These are phyloP conservation scores for Bryoerythrophyllum caledonicum DNA, from an alignment of 225 moss, liverwort and hornwort genomes.

Conservation along the genomic window DNA sequence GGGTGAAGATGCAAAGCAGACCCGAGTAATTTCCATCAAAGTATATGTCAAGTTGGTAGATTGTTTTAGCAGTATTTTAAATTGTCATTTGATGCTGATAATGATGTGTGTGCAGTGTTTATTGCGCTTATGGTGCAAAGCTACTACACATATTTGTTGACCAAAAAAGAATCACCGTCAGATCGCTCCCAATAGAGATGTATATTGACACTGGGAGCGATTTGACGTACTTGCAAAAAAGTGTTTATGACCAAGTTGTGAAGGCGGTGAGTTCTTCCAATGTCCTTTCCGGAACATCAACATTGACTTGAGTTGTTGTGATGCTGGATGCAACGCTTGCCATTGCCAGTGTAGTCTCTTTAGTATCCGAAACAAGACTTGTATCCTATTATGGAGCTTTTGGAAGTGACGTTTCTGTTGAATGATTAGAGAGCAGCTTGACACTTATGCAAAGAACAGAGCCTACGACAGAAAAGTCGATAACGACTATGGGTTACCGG, in stretches of 20 bases:
- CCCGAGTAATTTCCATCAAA: background rate
- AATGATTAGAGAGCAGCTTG: conserved; percentile 45
- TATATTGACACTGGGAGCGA: conserved; percentile 32
- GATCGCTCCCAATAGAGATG: background rate
- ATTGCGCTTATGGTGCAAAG: conserved; percentile 21
- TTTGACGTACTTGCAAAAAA: conserved; percentile 6
- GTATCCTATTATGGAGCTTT: background rate
- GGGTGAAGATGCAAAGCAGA: conserved; percentile 18
- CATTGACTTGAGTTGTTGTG: background rate
- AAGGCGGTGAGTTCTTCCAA: conserved; percentile 33
- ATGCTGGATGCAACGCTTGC: background rate
- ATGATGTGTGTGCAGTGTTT: conserved; percentile 5
- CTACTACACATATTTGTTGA: background rate
- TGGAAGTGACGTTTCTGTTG: conserved; percentile 10
- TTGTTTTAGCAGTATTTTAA: background rate
- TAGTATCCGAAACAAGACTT: background rate
- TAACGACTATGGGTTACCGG: background rate
- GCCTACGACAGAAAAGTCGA: conserved; percentile 13
- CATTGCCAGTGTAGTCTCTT: background rate
- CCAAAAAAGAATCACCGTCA: background rate
- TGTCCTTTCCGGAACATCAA: background rate
- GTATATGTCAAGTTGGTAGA: background rate
- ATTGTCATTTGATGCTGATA: background rate
- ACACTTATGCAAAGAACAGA: background rate
- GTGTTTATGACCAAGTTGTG: conserved; percentile 9